Conservation (phyloP, 2,329 filamentous ascomycete genomes). For the Xylariaceae sp. region DNA sequence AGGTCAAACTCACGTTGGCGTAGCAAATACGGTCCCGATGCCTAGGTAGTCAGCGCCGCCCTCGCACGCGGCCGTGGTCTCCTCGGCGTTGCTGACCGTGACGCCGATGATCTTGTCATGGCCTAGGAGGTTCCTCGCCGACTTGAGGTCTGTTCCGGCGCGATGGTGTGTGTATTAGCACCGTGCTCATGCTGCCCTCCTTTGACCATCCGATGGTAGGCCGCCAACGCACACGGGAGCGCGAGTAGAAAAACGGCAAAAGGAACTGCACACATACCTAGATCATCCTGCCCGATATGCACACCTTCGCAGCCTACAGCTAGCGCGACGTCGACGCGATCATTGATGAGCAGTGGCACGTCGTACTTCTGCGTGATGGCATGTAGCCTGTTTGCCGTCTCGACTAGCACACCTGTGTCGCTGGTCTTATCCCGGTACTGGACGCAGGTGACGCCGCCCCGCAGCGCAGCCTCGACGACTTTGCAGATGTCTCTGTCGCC, state of each 20-base stretch:
- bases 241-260: slow-evolving; percentile 1
- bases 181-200: neutral
- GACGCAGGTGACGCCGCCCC: slow-evolving; percentile 82
- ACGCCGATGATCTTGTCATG: slow-evolving; percentile 84
- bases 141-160: slow-evolving; percentile 56
- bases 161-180: slow-evolving; percentile 1
- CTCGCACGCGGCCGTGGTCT: slow-evolving; percentile 74
- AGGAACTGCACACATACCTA: slow-evolving; percentile 56
- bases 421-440: slow-evolving; percentile 90
- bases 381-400: slow-evolving; percentile 75
- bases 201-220: slow-evolving; percentile 3
- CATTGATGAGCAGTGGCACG: slow-evolving; percentile 89
- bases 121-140: slow-evolving; percentile 76
- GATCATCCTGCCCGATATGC: slow-evolving; percentile 94
- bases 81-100: slow-evolving; percentile 75
- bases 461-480: slow-evolving; percentile 77
- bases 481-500: slow-evolving; percentile 70
- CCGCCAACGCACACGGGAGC: slow-evolving; percentile 1
- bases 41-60: slow-evolving; percentile 90
- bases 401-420: slow-evolving; percentile 73
- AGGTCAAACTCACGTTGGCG: slow-evolving; percentile 66
- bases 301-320: slow-evolving; percentile 89
- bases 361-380: slow-evolving; percentile 67
- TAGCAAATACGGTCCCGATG: slow-evolving; percentile 88
- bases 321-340: slow-evolving; percentile 86